These are phyloP conservation scores for Cladosporium sp. DNA, from an alignment of 2,329 filamentous ascomycete genomes.

Conservation along the genomic window DNA sequence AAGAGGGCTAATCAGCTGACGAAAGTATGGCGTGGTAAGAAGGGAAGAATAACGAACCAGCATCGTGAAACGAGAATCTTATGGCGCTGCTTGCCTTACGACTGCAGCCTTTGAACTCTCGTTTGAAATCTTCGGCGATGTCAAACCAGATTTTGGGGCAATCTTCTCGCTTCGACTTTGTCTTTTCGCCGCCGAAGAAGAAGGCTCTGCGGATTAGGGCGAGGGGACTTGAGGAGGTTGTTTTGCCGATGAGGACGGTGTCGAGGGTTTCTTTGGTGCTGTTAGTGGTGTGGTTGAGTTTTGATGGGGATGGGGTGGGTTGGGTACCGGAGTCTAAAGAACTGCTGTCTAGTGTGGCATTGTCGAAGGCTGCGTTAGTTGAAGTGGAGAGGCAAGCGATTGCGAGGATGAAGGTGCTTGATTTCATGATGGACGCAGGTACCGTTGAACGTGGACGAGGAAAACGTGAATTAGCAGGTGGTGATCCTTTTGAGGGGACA, in stretches of 20 bases:
- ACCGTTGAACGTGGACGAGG: not conserved
- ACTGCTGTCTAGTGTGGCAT: not conserved
- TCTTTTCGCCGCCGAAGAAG: not conserved
- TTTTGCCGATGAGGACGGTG: not conserved
- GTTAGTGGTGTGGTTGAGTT: not conserved
- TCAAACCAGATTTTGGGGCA: constrained; percentile 16
- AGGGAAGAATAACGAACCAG: not conserved
- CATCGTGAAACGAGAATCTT: constrained; percentile 31
- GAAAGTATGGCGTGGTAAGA: not conserved
- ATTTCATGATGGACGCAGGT: not conserved
- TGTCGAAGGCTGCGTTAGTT: not conserved
- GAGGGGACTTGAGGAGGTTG: not conserved
- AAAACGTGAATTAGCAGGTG: not conserved
- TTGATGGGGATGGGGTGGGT: not conserved
- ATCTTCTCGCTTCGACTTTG: not conserved
- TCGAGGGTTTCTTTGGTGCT: not conserved
- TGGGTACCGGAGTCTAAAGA: not conserved
- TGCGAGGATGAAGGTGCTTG: not conserved
- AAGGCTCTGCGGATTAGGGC: not conserved
- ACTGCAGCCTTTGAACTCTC: constrained; percentile 13
- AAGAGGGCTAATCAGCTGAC: not conserved
- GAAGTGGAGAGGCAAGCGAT: not conserved
- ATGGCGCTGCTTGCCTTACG: constrained; percentile 21
- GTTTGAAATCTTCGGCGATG: constrained; percentile 13
- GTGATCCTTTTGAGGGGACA: not conserved